Evolutionary conservation across 2,329 filamentous ascomycete genomes (phyloP), one percentile per base, ranked within the genome.

Genomic region (Beauveria sp.): DNA sequence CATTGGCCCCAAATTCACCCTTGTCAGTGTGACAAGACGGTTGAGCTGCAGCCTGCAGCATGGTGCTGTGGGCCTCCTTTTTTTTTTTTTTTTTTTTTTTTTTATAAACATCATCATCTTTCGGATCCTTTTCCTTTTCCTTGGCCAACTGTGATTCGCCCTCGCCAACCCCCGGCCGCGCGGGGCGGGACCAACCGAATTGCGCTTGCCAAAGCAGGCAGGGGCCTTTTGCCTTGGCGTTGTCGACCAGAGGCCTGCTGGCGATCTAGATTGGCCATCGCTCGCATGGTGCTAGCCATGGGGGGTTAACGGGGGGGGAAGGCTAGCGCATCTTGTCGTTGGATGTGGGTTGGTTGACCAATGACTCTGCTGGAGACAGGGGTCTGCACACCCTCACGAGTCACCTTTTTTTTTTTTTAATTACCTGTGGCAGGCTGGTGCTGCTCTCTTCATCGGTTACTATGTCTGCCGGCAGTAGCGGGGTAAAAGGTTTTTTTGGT

Each of bases 181-280:
- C 30, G 30, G 74, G 72, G 74, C 75, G 76, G 78, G 75, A 76
- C 75, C 75, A 59, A 62, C 61, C 56, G 61, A 62, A 62, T 61
- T 50, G 26, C 14, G 24, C 50, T 51, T 20, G 22, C 34, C 30
- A 34, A 34, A 34, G 30, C 30, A 22, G 24, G 8, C 34, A 50
- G n/a, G 14, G 6, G 8, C 18, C 7, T 28, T 16, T 24, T 18
- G 28, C 5, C 45, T 20, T 40, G 12, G 60, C 60, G 53, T 58
- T 26, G 26, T 40, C 30, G 40, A 24, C n/a, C 26, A 62, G 49
- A 58, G 42, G 53, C 54, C 47, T 62, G 54, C 24, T 53, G 53
- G 30, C 47, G 60, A 62, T 62, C 60, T 49, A 62, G 60, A 62
- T 65, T 66, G 63, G 63, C 50, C 52, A 50, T 65, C 61, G 55